A percentile compares a stretch with the other conserved stretches of the same genome.
These are phyloP conservation scores for Euphorbia celastroides DNA, from an alignment of 441 rosid genomes.

Conservation along the genomic window DNA sequence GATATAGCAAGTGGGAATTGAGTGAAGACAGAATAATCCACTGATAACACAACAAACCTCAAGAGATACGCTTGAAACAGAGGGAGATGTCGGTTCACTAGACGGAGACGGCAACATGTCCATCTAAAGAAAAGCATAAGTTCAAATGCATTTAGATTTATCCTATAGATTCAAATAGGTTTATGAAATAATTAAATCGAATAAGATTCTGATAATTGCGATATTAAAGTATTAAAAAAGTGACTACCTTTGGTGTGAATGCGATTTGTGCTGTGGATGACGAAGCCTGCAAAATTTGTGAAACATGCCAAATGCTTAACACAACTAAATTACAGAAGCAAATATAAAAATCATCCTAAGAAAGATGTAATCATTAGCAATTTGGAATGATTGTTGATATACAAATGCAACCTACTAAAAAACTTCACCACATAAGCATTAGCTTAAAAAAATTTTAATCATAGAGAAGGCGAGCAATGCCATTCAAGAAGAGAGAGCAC, in stretches of 20 bases:
- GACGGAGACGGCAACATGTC: conserved; percentile 50
- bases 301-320: conserved; percentile 9
- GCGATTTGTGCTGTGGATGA: conserved; percentile 41
- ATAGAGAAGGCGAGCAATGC: background rate
- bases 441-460: background rate
- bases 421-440: background rate
- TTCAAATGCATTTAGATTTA: no score
- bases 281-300: conserved; percentile 43
- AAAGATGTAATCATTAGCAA: background rate
- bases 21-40: background rate
- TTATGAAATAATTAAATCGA: no score
- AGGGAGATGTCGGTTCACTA: conserved; percentile 35
- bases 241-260: conserved; percentile 55
- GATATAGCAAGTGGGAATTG: background rate
- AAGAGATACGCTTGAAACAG: conserved; percentile 38
- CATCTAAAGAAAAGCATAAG: conserved; percentile 30
- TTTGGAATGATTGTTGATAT: background rate
- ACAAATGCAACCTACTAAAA: background rate
- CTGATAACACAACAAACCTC: conserved; percentile 38
- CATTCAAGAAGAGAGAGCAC: conserved; percentile 8
- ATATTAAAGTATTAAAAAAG: no score
- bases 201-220: no score
- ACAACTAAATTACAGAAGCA: conserved; percentile 5
- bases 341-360: conserved; percentile 2
- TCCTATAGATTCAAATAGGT: no score